Evolutionary conservation across 164 flowering plant species (phyloP), one percentile per base, ranked within the genome.

Genomic region (Dillenia turbinata): DNA sequence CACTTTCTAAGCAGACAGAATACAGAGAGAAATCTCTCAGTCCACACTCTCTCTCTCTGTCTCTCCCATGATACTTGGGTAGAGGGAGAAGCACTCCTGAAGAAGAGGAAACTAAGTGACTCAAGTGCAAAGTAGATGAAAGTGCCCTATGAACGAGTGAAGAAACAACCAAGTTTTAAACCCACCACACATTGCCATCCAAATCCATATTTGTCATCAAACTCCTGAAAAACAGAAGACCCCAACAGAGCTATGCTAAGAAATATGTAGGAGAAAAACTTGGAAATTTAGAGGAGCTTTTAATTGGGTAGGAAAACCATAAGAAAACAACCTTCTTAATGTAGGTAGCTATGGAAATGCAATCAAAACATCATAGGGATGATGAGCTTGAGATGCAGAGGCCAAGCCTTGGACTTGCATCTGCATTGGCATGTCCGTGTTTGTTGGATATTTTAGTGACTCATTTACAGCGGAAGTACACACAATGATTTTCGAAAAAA

Each of bases 121-220:
- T 84, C 93, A 66, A 88, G 19, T 5, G 82, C 75, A 63, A 88
- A 91, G 62, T 91, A 91, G 75, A 88, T 87, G 82, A 91, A 91
- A 62, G 83, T 81, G 33, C 97, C 93, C 62, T 87, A 65, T 8
- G 83, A 67, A 66, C 88, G 93, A 49, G 93, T 84, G 85, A 91
- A 88, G 80, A 81, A 88, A 76, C 93, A 85, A 13, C 96, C 92
- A 60, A 91, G 87, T 64, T 77, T 88, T 51, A 91, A 80, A 26
- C 96, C 93, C 75, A 87, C 97, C 74, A 88, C 91, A 68, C 97
- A 88, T 68, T 91, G 97, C 96, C 96, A 89, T 62, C 92, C 93
- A 56, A 66, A 49, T 47, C 94, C 97, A 79, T 89, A 82, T 69
- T 52, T 81, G 60, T 48, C 76, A 62, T 91, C 96, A 66, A 91